Percentiles rank a stretch among this genome's conserved stretches.
These are phyloP conservation scores for Suillus alpinus DNA, from an alignment of 768 basidiomycete species.

Conservation along the genomic window DNA sequence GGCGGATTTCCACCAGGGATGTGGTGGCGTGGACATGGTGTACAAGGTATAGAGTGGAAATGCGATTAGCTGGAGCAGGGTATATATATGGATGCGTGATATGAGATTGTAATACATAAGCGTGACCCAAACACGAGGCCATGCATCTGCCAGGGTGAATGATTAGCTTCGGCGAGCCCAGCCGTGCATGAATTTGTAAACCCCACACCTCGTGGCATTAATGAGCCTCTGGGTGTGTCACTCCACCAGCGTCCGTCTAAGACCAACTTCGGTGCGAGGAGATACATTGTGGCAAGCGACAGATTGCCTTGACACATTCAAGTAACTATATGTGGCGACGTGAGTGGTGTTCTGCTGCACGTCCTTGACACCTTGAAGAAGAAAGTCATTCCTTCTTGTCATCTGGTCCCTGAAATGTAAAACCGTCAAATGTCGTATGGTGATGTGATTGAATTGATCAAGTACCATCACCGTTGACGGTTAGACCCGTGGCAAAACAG, in stretches of 20 bases:
- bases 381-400: neutral
- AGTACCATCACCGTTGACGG: too few relatives aligned
- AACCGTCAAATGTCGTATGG: neutral
- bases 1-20: constrained; percentile 57
- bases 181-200: neutral
- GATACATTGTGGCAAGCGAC: neutral
- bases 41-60: neutral
- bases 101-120: neutral
- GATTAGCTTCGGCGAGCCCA: neutral
- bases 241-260: neutral
- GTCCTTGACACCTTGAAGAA: neutral
- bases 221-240: neutral
- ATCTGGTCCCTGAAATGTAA: neutral
- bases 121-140: neutral
- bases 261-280: neutral
- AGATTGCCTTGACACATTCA: neutral
- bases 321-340: neutral
- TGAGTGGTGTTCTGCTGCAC: neutral
- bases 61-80: neutral
- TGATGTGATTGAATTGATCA: neutral
- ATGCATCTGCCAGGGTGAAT: neutral
- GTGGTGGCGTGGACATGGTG: constrained; percentile 8
- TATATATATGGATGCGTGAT: neutral
- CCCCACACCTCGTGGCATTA: neutral
- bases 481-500: too few relatives aligned